Evolutionary conservation across 2,329 filamentous ascomycete genomes (phyloP).

Genomic region (Alternaria brassicicola): DNA sequence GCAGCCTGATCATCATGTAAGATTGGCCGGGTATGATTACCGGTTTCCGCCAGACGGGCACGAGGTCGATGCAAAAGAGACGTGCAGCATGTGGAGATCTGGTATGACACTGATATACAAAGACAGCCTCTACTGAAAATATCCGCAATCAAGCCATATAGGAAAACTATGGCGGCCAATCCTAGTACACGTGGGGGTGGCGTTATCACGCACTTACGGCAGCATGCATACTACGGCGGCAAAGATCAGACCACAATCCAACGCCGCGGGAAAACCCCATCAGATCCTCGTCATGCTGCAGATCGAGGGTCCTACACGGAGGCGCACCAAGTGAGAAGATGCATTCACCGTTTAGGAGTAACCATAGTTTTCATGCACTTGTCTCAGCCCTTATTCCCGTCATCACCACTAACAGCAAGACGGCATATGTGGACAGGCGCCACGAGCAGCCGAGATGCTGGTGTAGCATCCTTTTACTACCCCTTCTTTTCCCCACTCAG

Average conservation of each 20-base stretch:
- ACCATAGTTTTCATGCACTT: not conserved
- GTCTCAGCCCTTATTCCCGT: not conserved
- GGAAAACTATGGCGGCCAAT: not conserved
- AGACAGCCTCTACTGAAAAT: not conserved
- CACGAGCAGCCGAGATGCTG: not conserved
- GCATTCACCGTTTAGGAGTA: not conserved
- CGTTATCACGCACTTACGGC: not conserved
- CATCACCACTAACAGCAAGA: not conserved
- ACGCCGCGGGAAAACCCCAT: not conserved
- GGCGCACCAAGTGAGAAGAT: not conserved
- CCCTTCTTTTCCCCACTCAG: not conserved
- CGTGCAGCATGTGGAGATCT: slow-evolving; percentile 2
- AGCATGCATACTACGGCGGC: not conserved
- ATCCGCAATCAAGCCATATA: not conserved
- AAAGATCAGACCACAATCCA: slow-evolving; percentile 1
- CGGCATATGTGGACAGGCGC: not conserved
- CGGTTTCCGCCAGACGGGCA: not conserved
- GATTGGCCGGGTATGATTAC: not conserved
- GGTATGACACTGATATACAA: not conserved
- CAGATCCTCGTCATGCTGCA: not conserved
- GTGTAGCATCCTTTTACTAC: not conserved
- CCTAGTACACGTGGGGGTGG: not conserved
- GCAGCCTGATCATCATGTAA: not conserved
- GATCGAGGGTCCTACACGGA: slow-evolving; percentile 2
- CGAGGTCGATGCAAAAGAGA: not conserved